Evolutionary conservation across 164 flowering plant genomes (phyloP), one percentile per base, ranked within the genome.

Genomic region (Piper betle): DNA sequence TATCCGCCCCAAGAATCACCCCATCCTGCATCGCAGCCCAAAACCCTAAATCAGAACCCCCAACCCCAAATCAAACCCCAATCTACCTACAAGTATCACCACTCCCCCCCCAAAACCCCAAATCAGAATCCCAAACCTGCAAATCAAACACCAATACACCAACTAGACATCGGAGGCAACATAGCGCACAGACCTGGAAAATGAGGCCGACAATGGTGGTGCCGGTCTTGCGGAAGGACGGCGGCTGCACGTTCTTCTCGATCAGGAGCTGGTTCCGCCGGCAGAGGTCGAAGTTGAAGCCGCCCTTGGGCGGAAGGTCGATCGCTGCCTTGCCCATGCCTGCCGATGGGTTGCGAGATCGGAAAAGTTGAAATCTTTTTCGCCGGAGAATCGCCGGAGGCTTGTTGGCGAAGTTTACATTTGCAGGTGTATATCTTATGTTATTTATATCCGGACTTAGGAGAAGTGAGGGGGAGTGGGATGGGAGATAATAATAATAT

Each of bases 1-100:
- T 91, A 75, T 91, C 98, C 38, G 96, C 96, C 65, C 96, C 98
- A 77, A 91, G 94, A 73, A 91, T 83, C 50, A 93, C 94, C 57
- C 98, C 98, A 79, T 90, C 96, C 98, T 90, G 74, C 59, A 74
- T 16, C 56, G 20, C 19, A 20, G 1, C 52, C 52, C 52, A 48
- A 16, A 10, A 16, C 52, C 16, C 52, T 48, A 1, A 9, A 48
- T 48, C 52, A 48, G 52, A 9, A 9, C 52, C 13, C 52, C 18
- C 18, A 12, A 17, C 54, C 54, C 16, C 18, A 19, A 52, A 52
- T 52, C 6, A 52, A 18, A 52, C 13, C n/a, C 4, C 15, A 18
- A 52, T 52, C 54, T 3, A 53, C 55, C 19, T 11, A 53, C 3
- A 53, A 6, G 55, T 16, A 16, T 53, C 20, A 6, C 19, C 20